Base-by-base conservation (phyloP, 2,329 filamentous ascomycete species). In the Pseudogymnoascus sp. region DNA sequence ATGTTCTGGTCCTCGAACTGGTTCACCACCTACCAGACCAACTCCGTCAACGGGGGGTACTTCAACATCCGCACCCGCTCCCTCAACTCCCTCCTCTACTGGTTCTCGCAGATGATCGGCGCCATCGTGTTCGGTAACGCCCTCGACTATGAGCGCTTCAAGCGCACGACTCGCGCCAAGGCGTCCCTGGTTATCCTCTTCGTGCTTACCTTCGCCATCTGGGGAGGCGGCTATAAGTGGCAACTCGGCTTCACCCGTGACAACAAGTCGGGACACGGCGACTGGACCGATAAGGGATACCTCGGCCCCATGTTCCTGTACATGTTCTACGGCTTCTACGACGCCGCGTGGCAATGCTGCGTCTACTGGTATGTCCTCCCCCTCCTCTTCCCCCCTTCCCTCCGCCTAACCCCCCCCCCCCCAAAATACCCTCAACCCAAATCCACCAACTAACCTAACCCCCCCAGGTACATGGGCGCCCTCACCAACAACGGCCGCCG, bases 391-490 rank as follows among this genome's bases (percentile, higher is more conserved):
- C 50, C 40, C 64, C 66, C 56, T 64, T 62, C 4, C 16, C 1
- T 6, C 6, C 38, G 0, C 4, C 1, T 10, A 2, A 2, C 6
- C 3, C n/a, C 38, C 7, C 42, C n/a, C n/a, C n/a, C n/a, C n/a
- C n/a, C n/a, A n/a, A n/a, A n/a, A n/a, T n/a, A n/a, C n/a, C n/a
- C n/a, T n/a, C n/a, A n/a, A n/a, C n/a, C n/a, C n/a, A n/a, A n/a
- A n/a, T n/a, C n/a, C n/a, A n/a, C n/a, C n/a, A n/a, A n/a, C n/a
- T n/a, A n/a, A n/a, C n/a, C n/a, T n/a, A n/a, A n/a, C n/a, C n/a
- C n/a, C n/a, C n/a, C n/a, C n/a, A 89, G 87, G 87, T 93, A 89
- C 79, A 96, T 97, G 89, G 93, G 93, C 61, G 85, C 93, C 6
- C 81, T 97, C 47, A 93, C 90, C 73, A 97, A 97, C 83, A 96